Conservation (phyloP, 139 green algal species). For the Pleodorina starrii region DNA sequence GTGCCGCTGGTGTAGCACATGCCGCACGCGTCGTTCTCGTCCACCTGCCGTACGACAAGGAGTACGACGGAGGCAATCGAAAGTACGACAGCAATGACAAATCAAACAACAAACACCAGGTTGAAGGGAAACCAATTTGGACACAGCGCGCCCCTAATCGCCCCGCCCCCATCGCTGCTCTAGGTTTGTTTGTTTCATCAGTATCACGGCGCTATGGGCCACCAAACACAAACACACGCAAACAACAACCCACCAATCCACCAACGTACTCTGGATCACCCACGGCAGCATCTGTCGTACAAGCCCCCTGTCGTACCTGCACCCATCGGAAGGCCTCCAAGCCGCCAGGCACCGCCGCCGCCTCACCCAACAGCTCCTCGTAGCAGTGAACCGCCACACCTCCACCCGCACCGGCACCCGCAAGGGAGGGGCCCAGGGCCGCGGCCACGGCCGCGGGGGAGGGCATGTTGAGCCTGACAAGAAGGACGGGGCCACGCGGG, state of each 20-base stretch:
- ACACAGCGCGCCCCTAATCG: too few relatives aligned
- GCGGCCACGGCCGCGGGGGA: background rate
- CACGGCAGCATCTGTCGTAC: background rate
- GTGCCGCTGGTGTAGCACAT: conserved; percentile 89
- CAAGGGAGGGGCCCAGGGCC: background rate
- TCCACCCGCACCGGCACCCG: background rate
- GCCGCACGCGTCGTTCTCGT: conserved; percentile 78
- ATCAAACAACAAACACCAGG: too few relatives aligned
- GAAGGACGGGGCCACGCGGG: background rate
- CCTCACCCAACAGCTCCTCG: conserved; percentile 76
- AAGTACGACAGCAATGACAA: too few relatives aligned
- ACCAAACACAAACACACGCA: too few relatives aligned
- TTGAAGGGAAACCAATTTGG: too few relatives aligned
- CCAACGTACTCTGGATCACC: background rate
- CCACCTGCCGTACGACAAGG: conserved; percentile 1
- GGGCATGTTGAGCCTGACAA: conserved; percentile 46
- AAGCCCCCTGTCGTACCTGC: background rate
- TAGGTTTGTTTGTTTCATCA: too few relatives aligned
- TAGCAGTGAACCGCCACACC: conserved; percentile 72
- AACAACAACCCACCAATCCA: too few relatives aligned
- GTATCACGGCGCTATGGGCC: too few relatives aligned
- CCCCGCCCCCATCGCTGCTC: too few relatives aligned
- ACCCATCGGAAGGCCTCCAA: conserved; percentile 11
- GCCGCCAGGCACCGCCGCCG: background rate
- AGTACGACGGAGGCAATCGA: too few relatives aligned